Base-by-base conservation (phyloP, 805 yeast genomes). In the Starmerella bombi region DNA sequence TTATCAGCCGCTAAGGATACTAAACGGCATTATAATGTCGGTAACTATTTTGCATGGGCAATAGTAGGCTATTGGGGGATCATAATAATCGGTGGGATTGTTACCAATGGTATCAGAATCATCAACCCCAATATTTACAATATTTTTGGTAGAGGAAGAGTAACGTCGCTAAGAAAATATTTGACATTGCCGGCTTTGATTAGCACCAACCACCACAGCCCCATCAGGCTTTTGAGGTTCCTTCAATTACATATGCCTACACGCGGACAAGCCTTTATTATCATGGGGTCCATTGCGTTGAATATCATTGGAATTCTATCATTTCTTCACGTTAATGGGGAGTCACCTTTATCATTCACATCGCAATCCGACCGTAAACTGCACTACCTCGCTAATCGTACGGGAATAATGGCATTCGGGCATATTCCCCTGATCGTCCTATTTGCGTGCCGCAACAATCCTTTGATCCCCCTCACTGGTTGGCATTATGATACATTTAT, bases 391-490 rank as follows among this genome's bases (percentile, higher is more conserved):
- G 54, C 54, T 3, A 54, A 48, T 50, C 64, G 82, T 50, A 54
- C 75, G 1, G 80, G 74, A 2, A 63, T 75, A 19, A 52, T 73
- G 34, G 54, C 67, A 2, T 60, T 65, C 20, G 58, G 66, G 58
- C 55, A 61, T 40, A 32, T 66, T 17, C 82, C 83, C 1, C 54
- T 73, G n/a, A 46, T 74, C 29, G 64, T 75, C 18, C 56, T 75
- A 34, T 74, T 76, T 53, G 75, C 80, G 4, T 78, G 79, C 23
- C 64, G 91, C 51, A 82, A 81, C 57, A 81, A 79, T 53, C 72
- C 82, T 17, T 63, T 81, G 52, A 69, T 71, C 46, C 62, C 61
- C 54, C 40, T 77, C 4, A 70, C 85, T 1, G 83, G 86, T 2
- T 67, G 80, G 64, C 58, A 74, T 0, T 76, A 71, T 49, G 60